Percentiles rank a stretch among this genome's conserved stretches.
Conservation (phyloP, 2,329 filamentous ascomycete genomes). For the Arthrobotrys sphaeroides region DNA sequence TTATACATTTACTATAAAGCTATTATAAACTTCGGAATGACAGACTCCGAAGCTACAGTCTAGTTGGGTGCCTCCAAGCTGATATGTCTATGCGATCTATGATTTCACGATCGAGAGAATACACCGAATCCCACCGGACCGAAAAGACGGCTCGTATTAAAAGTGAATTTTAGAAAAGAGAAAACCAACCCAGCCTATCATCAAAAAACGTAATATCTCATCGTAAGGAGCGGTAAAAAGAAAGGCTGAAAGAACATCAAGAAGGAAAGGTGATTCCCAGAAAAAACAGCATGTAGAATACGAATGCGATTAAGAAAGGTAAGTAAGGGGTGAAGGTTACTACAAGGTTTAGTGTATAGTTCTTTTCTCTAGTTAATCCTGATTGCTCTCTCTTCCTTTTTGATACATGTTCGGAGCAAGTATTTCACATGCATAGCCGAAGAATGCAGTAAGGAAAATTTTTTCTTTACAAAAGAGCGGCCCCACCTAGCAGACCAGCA, state of each 20-base stretch:
- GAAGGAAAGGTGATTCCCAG: background rate
- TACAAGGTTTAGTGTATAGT: background rate
- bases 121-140: background rate
- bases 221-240: background rate
- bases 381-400: background rate
- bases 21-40: background rate
- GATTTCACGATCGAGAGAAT: background rate
- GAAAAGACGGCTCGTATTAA: background rate
- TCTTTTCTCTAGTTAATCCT: constrained; percentile 4
- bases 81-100: background rate
- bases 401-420: background rate
- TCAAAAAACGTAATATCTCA: background rate
- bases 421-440: background rate
- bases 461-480: constrained; percentile 46
- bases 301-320: background rate
- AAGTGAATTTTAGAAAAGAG: background rate
- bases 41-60: background rate
- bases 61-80: background rate
- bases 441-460: constrained; percentile 2
- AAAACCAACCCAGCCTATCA: background rate
- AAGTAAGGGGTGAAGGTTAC: background rate
- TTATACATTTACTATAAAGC: background rate
- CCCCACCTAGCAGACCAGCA: constrained; percentile 38
- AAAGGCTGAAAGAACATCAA: background rate
- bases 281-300: background rate